Evolutionary conservation across 371 early-diverging fungal genomes (phyloP).

Genomic region (Mucor velutinosus): DNA sequence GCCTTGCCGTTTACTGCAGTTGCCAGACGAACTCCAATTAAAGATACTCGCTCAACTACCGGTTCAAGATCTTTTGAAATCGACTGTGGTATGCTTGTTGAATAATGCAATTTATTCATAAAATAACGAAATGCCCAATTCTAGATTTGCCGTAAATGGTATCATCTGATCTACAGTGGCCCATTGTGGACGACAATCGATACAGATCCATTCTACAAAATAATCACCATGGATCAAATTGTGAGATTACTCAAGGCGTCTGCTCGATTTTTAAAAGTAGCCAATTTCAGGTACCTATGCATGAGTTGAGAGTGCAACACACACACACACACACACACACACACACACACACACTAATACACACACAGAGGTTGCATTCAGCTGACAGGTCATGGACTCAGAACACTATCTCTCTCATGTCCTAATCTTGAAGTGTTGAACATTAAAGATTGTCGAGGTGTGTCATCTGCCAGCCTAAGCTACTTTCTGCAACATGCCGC

Average conservation of each 20-base stretch:
- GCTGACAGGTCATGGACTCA: constrained; percentile 51
- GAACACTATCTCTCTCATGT: constrained; percentile 51
- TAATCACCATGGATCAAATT: constrained; percentile 50
- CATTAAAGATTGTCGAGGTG: constrained; percentile 50
- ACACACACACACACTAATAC: neutral
- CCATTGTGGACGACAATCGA: constrained; percentile 57
- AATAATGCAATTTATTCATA: neutral
- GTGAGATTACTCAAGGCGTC: constrained; percentile 47
- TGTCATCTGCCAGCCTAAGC: constrained; percentile 52
- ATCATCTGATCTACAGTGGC: constrained; percentile 51
- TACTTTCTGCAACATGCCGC: constrained; percentile 30
- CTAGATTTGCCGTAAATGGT: constrained; percentile 53
- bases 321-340: neutral
- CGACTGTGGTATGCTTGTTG: constrained; percentile 32
- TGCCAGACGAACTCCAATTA: constrained; percentile 47
- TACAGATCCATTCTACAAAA: constrained; percentile 50
- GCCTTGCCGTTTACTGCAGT: constrained; percentile 1
- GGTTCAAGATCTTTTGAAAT: constrained; percentile 38
- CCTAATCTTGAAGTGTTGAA: constrained; percentile 54
- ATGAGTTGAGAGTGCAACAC: constrained; percentile 2
- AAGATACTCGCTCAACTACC: constrained; percentile 33
- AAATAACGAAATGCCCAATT: neutral
- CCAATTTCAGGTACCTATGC: constrained; percentile 53
- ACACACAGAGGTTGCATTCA: constrained; percentile 57
- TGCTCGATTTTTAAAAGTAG: constrained; percentile 52